These are phyloP conservation scores for Neonectria ditissima DNA, from an alignment of 2,329 filamentous ascomycete genomes.

Conservation along the genomic window DNA sequence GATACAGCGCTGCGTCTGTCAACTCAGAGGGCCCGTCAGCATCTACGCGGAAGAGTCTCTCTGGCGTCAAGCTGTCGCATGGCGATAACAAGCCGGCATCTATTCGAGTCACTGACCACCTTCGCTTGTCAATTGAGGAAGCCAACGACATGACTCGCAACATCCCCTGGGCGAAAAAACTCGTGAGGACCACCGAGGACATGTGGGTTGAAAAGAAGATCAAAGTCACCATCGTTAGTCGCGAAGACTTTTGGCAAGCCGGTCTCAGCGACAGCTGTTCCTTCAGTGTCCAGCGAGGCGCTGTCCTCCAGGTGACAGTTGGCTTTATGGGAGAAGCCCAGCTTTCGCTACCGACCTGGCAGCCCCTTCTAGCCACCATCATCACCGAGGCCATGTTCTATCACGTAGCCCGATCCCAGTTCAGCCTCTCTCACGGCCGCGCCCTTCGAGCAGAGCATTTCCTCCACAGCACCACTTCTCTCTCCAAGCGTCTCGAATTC, in stretches of 20 bases:
- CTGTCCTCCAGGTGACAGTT: constrained; percentile 5
- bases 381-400: constrained; percentile 22
- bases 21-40: not conserved
- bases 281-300: constrained; percentile 4
- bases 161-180: constrained; percentile 6
- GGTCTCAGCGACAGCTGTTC: constrained; percentile 14
- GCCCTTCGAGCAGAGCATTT: constrained; percentile 30
- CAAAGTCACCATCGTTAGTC: constrained; percentile 19
- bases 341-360: constrained; percentile 19
- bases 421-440: constrained; percentile 20
- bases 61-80: constrained; percentile 13
- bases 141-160: constrained; percentile 9
- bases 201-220: constrained; percentile 20
- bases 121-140: constrained; percentile 1
- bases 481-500: constrained; percentile 27
- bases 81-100: constrained; percentile 16
- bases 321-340: constrained; percentile 25
- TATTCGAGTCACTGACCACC: not conserved
- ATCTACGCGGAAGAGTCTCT: constrained; percentile 2
- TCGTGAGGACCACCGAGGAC: constrained; percentile 7
- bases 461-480: constrained; percentile 11
- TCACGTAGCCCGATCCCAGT: constrained; percentile 27
- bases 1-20: constrained; percentile 1
- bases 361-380: constrained; percentile 18
- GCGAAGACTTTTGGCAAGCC: constrained; percentile 14